Conservation (phyloP, 495 filamentous ascomycete species). For the Penicillium ochrochloron region DNA sequence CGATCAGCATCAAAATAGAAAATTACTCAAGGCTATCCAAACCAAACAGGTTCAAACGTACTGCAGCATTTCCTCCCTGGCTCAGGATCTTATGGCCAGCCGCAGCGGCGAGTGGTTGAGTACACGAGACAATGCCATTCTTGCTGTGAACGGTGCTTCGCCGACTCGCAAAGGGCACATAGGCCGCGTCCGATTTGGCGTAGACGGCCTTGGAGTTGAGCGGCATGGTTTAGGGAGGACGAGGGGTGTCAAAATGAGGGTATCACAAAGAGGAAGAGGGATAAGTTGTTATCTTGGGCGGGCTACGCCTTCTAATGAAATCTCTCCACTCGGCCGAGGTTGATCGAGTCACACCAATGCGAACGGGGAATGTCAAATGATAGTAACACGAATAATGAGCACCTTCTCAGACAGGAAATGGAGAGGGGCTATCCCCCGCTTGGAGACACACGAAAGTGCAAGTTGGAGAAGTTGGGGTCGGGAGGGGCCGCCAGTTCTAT, state of each 20-base stretch:
- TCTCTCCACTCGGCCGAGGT: neutral
- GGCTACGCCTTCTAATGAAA: neutral
- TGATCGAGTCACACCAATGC: neutral
- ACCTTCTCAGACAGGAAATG: conserved; percentile 9
- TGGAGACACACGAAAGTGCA: no score
- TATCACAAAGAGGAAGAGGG: neutral
- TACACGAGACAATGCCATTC: conserved; percentile 89
- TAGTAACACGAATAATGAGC: neutral
- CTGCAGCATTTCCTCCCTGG: conserved; percentile 90
- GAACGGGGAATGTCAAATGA: neutral
- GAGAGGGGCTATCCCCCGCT: conserved; percentile 10
- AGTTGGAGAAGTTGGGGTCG: conserved; percentile 12
- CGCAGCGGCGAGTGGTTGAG: conserved; percentile 87
- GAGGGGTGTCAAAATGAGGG: neutral
- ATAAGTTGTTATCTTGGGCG: neutral
- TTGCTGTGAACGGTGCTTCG: conserved; percentile 92
- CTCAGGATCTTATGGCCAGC: conserved; percentile 83
- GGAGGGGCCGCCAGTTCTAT: neutral
- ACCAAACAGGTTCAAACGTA: conserved; percentile 46
- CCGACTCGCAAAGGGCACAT: conserved; percentile 75
- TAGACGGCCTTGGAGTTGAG: conserved; percentile 65
- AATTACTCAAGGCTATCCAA: neutral
- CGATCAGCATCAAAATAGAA: neutral
- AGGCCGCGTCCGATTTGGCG: conserved; percentile 62
- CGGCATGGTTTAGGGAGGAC: conserved; percentile 49